Evolutionary conservation across 139 green algal genomes (phyloP).

Genomic region (Coelastrella sp.): DNA sequence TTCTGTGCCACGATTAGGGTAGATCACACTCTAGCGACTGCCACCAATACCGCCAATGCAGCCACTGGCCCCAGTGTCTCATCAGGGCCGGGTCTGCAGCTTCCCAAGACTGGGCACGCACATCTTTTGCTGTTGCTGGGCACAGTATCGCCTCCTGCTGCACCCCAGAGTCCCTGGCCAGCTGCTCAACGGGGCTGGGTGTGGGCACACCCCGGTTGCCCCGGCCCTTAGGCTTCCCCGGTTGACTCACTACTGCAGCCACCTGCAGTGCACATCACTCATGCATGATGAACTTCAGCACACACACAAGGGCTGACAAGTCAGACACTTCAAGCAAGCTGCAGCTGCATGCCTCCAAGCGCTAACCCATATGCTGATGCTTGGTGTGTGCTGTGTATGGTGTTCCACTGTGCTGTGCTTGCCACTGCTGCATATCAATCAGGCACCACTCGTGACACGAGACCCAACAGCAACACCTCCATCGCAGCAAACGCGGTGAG

Average conservation of each 20-base stretch:
- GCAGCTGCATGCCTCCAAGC: too few relatives aligned
- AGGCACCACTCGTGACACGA: too few relatives aligned
- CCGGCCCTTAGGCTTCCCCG: slow-evolving; percentile 74
- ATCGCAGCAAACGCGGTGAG: neutral
- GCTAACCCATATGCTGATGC: too few relatives aligned
- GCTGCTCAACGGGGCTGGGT: slow-evolving; percentile 76
- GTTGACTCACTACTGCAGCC: slow-evolving; percentile 86
- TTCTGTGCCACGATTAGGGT: neutral
- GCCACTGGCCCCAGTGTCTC: neutral
- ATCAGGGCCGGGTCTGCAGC: neutral
- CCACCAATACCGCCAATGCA: neutral
- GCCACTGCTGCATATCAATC: neutral
- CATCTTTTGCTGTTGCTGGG: slow-evolving; percentile 56
- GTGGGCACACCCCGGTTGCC: slow-evolving; percentile 71
- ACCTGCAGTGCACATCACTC: slow-evolving; percentile 57
- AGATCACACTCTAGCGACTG: neutral
- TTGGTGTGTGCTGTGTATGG: too few relatives aligned
- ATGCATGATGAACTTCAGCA: neutral
- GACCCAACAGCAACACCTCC: too few relatives aligned
- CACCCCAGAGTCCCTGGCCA: slow-evolving; percentile 63
- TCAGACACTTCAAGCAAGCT: too few relatives aligned
- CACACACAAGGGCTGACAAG: neutral
- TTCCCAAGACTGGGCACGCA: neutral
- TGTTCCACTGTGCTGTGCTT: neutral
- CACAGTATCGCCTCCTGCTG: slow-evolving; percentile 58